These are phyloP conservation scores for Wickerhamomyces pijperi DNA, from an alignment of 805 yeast species.

Conservation along the genomic window DNA sequence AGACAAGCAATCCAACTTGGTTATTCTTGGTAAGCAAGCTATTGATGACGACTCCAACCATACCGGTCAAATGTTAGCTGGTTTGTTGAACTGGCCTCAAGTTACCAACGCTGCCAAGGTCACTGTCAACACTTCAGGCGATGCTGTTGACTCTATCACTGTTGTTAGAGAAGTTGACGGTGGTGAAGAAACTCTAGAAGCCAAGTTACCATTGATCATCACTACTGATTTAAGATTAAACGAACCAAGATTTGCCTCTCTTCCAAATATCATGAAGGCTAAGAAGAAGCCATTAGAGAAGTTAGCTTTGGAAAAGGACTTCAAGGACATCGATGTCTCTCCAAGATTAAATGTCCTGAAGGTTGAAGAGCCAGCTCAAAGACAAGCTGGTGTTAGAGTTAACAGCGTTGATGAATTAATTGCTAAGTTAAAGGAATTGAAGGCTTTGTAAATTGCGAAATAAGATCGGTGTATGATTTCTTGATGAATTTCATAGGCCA, in stretches of 20 bases:
- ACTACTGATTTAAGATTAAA: conserved; percentile 92
- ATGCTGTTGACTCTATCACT: conserved; percentile 41
- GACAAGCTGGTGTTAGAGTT: conserved; percentile 77
- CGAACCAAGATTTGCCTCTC: conserved; percentile 90
- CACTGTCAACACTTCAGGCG: conserved; percentile 36
- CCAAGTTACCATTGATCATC: conserved; percentile 73
- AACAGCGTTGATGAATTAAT: conserved; percentile 74
- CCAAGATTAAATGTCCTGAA: conserved; percentile 57
- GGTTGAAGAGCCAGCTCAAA: conserved; percentile 77
- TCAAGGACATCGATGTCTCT: conserved; percentile 48
- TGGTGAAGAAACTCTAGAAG: conserved; percentile 74
- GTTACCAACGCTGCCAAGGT: conserved; percentile 92
- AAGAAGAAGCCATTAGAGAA: conserved; percentile 87
- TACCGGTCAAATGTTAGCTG: conserved; percentile 95
- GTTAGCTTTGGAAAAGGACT: conserved; percentile 44
- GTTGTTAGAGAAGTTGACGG: conserved; percentile 94
- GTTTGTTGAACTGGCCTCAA: conserved; percentile 89
- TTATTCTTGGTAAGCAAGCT: conserved; percentile 91
- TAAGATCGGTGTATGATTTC: not conserved
- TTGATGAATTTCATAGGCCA: not conserved
- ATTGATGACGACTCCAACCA: conserved; percentile 93
- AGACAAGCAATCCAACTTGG: conserved; percentile 60
- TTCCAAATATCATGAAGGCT: conserved; percentile 97
- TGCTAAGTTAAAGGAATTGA: conserved; percentile 56
- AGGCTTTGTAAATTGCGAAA: conserved; percentile 10